Base-by-base conservation (phyloP, 2,329 filamentous ascomycete species). In the Rutstroemia sp. region DNA sequence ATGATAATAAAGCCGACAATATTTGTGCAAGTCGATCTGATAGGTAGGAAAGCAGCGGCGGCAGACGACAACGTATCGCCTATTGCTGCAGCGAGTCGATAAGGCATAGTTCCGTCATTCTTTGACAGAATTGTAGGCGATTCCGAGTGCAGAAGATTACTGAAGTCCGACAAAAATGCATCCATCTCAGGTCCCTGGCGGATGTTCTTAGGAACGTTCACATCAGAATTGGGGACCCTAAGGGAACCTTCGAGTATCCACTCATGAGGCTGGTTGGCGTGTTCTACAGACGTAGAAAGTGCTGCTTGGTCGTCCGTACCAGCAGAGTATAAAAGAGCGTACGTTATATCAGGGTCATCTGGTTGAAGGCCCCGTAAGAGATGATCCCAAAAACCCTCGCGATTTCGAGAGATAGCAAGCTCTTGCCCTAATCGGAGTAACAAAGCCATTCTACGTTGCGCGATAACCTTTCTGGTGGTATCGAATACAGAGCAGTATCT, bases 1-100 rank as follows among this genome's bases (percentile, higher is more conserved):
- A 94, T 77, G 2, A 94, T 80, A 9, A 94, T 76, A 66, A 94
- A 94, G 0, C 89, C 90, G 1, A 91, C 79, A 1, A 88, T 83
- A 1, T 79, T 79, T 53, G 91, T 87, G 2, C 83, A 84, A 1
- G 83, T 76, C 0, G 87, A 41, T 21, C 49, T 41, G 21, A 56
- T 56, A 23, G 54, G 54, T 5, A 55, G 27, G 46, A 55, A 55
- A 37, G 41, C 38, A 12, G 39, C 46, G 14, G 37, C 44, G 42
- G 41, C 25, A 23, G 46, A 55, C 9, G 34, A 37, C 38, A 44
- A 25, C 8, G 8, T 34, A 25, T 21, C 46, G 16, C 41, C 46
- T 17, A 50, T 25, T 39, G 46, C 53, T 25, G 23, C 4, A 8
- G 38, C 41, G 5, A 55, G 48, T 7, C 17, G 14, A 34, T 14